phyloP scores from a whole-genome alignment of 805 yeast species.

The Pichia deserticola region DNA sequence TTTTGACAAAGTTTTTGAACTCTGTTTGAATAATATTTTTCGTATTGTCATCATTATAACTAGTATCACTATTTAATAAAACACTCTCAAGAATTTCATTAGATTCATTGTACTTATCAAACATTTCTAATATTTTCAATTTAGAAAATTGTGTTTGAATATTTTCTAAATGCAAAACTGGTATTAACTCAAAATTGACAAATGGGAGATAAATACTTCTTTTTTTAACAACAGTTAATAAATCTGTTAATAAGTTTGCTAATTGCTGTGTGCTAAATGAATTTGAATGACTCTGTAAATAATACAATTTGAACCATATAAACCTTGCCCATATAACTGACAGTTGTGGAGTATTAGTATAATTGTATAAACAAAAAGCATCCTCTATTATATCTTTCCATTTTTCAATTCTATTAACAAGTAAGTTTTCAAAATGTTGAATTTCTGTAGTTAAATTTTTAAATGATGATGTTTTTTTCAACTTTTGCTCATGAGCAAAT shows the following conservation, averaged over 20 bases:
- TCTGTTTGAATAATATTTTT: slow-evolving; percentile 34
- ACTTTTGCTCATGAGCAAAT: slow-evolving; percentile 19
- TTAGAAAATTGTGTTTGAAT: slow-evolving; percentile 62
- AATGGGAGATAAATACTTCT: slow-evolving; percentile 31
- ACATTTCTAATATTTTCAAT: slow-evolving; percentile 58
- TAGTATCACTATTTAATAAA: slow-evolving; percentile 7
- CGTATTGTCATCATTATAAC: slow-evolving; percentile 20
- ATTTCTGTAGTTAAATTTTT: slow-evolving; percentile 21
- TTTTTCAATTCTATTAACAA: slow-evolving; percentile 36
- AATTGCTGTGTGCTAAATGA: slow-evolving; percentile 27
- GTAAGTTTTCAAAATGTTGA: slow-evolving; percentile 31
- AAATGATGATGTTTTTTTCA: slow-evolving; percentile 15
- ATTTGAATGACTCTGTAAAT: slow-evolving; percentile 29
- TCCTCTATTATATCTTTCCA: slow-evolving; percentile 41
- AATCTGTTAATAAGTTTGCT: slow-evolving; percentile 23
- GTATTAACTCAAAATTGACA: slow-evolving; percentile 55
- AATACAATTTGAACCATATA: slow-evolving; percentile 43
- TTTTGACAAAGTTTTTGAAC: slow-evolving; percentile 51
- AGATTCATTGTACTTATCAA: slow-evolving; percentile 41
- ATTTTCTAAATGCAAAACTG: slow-evolving; percentile 41
- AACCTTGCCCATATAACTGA: slow-evolving; percentile 28
- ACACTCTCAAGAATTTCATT: slow-evolving; percentile 20
- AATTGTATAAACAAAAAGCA: slow-evolving; percentile 9
- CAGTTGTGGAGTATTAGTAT: not conserved
- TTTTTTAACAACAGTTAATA: slow-evolving; percentile 19